These are phyloP conservation scores for Pythium oligandrum DNA, from an alignment of 352 stramenopile species.

Conservation along the genomic window DNA sequence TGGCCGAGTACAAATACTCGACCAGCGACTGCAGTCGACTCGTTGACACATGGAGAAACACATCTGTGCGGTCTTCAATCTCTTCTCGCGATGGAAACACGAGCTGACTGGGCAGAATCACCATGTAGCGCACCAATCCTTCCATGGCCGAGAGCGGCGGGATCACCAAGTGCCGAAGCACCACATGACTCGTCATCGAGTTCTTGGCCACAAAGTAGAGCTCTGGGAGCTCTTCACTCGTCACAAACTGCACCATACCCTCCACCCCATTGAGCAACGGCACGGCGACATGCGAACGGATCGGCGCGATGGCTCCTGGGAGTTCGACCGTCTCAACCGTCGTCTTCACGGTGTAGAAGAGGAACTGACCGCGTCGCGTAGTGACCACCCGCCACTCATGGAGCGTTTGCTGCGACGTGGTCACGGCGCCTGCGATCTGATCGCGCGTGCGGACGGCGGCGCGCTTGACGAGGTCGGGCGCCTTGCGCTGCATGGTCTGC, in stretches of 20 bases:
- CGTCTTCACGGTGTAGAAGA: slow-evolving; percentile 70
- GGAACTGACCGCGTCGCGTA: slow-evolving; percentile 48
- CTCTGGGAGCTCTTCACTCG: slow-evolving; percentile 76
- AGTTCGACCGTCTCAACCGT: slow-evolving; percentile 44
- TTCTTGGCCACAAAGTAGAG: slow-evolving; percentile 86
- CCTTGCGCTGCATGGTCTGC: slow-evolving; percentile 69
- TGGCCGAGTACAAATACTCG: slow-evolving; percentile 82
- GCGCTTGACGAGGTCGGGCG: slow-evolving; percentile 69
- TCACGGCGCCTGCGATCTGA: slow-evolving; percentile 51
- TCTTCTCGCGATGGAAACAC: slow-evolving; percentile 79
- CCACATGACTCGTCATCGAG: slow-evolving; percentile 57
- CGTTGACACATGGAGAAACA: slow-evolving; percentile 73
- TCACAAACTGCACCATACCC: slow-evolving; percentile 70
- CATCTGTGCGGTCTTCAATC: slow-evolving; percentile 65
- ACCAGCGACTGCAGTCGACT: slow-evolving; percentile 65
- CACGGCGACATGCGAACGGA: slow-evolving; percentile 53
- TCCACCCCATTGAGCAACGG: slow-evolving; percentile 67
- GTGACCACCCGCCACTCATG: slow-evolving; percentile 57
- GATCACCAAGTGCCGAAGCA: slow-evolving; percentile 65
- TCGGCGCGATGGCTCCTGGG: slow-evolving; percentile 38
- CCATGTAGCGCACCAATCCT: slow-evolving; percentile 62
- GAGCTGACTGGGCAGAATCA: slow-evolving; percentile 71
- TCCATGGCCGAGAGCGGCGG: slow-evolving; percentile 59
- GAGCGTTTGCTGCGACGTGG: slow-evolving; percentile 41
- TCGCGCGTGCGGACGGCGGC: slow-evolving; percentile 61